phyloP scores from a whole-genome alignment of 202 grass and related monocot species.

The Sporobolus alterniflorus region DNA sequence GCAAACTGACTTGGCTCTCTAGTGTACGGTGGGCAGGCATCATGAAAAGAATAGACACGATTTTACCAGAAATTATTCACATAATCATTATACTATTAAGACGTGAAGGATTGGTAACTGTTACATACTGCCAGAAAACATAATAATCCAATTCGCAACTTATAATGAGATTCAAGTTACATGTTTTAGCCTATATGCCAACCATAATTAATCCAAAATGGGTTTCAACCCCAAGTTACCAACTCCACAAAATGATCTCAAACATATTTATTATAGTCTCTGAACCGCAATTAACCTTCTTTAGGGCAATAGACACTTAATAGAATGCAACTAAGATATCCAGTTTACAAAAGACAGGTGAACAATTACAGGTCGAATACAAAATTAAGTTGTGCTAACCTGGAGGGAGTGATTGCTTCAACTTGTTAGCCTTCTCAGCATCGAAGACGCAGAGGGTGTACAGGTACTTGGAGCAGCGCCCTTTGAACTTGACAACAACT shows the following conservation, averaged over 20 bases:
- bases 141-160: too few species aligned
- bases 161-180: not conserved
- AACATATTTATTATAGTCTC: constrained; percentile 18
- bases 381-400: constrained; percentile 22
- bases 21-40: not conserved
- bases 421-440: constrained; percentile 68
- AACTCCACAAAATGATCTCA: not conserved
- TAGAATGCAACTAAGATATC: not conserved
- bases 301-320: not conserved
- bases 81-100: not conserved
- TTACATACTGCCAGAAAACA: not conserved
- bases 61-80: not conserved
- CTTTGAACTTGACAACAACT: constrained; percentile 67
- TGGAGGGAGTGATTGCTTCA: constrained; percentile 73
- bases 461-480: constrained; percentile 68
- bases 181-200: not conserved
- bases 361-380: not conserved
- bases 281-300: constrained; percentile 6
- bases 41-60: not conserved
- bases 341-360: not conserved
- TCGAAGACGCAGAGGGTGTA: constrained; percentile 67
- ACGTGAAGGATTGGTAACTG: not conserved
- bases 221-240: constrained; percentile 30
- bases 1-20: not conserved
- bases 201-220: not conserved